phyloP scores from a whole-genome alignment of 805 yeast species.

The Starmerella ratchasimensis region DNA sequence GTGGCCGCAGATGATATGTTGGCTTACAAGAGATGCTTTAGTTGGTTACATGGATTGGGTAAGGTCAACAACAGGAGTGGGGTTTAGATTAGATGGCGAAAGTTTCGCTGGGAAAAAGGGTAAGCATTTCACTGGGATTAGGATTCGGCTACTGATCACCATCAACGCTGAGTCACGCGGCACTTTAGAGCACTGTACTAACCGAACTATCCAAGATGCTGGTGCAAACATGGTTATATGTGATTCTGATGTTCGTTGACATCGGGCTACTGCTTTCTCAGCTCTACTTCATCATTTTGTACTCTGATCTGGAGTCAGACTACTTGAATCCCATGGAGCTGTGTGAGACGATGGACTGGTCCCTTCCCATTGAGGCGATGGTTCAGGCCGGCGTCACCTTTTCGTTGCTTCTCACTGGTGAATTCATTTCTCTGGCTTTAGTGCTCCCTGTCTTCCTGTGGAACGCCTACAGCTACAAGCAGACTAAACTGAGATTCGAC shows the following conservation, averaged over 20 bases:
- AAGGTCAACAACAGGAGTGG: too few species aligned
- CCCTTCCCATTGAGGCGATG: slow-evolving; percentile 59
- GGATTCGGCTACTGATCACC: too few species aligned
- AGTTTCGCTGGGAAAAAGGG: too few species aligned
- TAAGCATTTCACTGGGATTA: too few species aligned
- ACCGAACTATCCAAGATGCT: too few species aligned
- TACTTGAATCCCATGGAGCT: slow-evolving; percentile 95
- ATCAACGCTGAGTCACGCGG: too few species aligned
- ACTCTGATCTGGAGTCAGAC: slow-evolving; percentile 44
- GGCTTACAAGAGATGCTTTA: too few species aligned
- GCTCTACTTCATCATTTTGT: slow-evolving; percentile 20
- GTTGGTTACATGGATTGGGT: too few species aligned
- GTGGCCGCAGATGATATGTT: too few species aligned
- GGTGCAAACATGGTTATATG: slow-evolving; percentile 18
- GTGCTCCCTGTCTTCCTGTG: slow-evolving; percentile 74
- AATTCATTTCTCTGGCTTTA: slow-evolving; percentile 78
- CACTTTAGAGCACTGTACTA: too few species aligned
- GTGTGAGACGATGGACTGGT: slow-evolving; percentile 74
- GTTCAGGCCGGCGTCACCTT: slow-evolving; percentile 53
- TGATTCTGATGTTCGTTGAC: slow-evolving; percentile 15
- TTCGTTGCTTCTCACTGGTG: slow-evolving; percentile 70
- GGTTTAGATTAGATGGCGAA: too few species aligned
- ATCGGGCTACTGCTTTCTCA: slow-evolving; percentile 20
- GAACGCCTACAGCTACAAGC: slow-evolving; percentile 66
- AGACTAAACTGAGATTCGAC: slow-evolving; percentile 74